Evolutionary conservation across 2,329 filamentous ascomycete genomes (phyloP).

Genomic region (Colletotrichum caudatum): DNA sequence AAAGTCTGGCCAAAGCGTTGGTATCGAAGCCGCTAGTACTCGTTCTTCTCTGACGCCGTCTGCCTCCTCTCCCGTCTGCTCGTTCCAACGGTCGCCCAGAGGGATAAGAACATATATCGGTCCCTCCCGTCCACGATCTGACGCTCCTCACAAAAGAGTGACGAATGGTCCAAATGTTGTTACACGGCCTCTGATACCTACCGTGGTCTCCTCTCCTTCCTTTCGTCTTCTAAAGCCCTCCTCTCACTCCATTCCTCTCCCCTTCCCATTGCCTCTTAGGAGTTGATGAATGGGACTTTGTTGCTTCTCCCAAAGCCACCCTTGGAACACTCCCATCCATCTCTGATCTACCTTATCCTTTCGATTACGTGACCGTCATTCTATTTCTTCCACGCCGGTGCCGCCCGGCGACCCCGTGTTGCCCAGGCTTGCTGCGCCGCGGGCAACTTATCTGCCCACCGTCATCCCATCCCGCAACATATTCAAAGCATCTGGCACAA

Average conservation of each 20-base stretch:
- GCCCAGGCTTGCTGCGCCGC: conserved; percentile 22
- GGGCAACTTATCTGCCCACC: conserved; percentile 3
- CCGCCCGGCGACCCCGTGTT: conserved; percentile 21
- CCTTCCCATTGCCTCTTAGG: conserved; percentile 1
- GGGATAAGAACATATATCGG: conserved; percentile 36
- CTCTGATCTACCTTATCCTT: conserved; percentile 3
- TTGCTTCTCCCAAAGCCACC: neutral
- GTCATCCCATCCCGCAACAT: conserved; percentile 19
- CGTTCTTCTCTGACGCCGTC: conserved; percentile 31
- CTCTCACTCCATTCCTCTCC: neutral
- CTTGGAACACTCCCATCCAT: neutral
- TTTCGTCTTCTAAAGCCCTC: neutral
- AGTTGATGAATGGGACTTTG: neutral
- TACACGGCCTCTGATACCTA: conserved; percentile 29
- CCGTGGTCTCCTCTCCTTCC: neutral
- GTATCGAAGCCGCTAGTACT: conserved; percentile 26
- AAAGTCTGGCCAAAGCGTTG: conserved; percentile 33
- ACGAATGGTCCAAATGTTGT: conserved; percentile 11
- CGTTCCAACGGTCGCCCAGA: conserved; percentile 29
- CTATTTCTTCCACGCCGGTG: conserved; percentile 16
- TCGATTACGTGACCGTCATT: conserved; percentile 11
- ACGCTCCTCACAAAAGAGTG: conserved; percentile 11
- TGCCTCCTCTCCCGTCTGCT: conserved; percentile 33
- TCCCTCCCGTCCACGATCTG: conserved; percentile 24
- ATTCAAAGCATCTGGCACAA: conserved; percentile 15